Evolutionary conservation across 2,329 filamentous ascomycete genomes (phyloP).

Genomic region (Tolypocladium tundrense): DNA sequence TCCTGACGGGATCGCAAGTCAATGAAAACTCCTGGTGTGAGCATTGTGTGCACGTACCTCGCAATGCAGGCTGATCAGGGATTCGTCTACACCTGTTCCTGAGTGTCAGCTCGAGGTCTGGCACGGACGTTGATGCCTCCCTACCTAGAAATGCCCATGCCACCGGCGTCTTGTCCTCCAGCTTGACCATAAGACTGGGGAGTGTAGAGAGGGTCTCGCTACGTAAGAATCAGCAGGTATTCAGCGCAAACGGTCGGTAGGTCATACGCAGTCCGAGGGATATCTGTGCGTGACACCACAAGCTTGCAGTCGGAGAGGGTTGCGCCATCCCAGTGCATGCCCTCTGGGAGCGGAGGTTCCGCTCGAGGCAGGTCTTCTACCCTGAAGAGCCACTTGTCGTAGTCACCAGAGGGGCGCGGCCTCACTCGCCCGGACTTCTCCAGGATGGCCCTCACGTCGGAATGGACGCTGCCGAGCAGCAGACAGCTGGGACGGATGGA

Average conservation of each 20-base stretch:
- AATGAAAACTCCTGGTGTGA: neutral
- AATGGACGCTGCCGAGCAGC: slow-evolving; percentile 24
- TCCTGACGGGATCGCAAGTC: slow-evolving; percentile 19
- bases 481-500: slow-evolving; percentile 16
- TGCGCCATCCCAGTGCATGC: slow-evolving; percentile 45
- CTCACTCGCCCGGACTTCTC: slow-evolving; percentile 14
- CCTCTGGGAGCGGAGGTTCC: slow-evolving; percentile 26
- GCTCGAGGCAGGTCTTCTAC: slow-evolving; percentile 30
- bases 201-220: slow-evolving; percentile 28
- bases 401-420: slow-evolving; percentile 18
- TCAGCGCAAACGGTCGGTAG: neutral
- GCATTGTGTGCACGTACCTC: slow-evolving; percentile 26
- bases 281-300: slow-evolving; percentile 43
- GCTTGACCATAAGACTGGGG: slow-evolving; percentile 36
- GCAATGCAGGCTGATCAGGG: slow-evolving; percentile 50
- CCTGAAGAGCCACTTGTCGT: slow-evolving; percentile 50
- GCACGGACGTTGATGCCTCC: neutral
- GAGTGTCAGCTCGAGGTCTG: neutral
- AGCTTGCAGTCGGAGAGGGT: slow-evolving; percentile 41
- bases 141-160: slow-evolving; percentile 54
- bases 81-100: slow-evolving; percentile 45
- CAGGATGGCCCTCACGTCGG: slow-evolving; percentile 15
- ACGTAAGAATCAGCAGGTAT: too few species aligned
- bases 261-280: slow-evolving; percentile 41
- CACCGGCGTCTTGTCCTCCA: slow-evolving; percentile 36